Evolutionary conservation across 2,329 filamentous ascomycete genomes (phyloP).

Genomic region (Venturia nashicola): DNA sequence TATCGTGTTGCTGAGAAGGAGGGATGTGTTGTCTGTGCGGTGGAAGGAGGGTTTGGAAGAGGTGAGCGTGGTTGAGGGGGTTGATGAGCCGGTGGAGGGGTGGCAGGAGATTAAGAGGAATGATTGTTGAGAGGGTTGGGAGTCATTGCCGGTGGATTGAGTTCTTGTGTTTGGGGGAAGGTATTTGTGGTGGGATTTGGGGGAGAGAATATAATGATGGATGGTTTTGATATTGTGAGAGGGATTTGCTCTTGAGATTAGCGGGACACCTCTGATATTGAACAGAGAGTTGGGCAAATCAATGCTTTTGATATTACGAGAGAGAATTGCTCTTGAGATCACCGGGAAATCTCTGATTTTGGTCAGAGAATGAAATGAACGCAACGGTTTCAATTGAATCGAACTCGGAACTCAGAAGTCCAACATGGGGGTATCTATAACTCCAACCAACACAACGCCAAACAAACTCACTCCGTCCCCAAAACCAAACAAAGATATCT

Average conservation of each 20-base stretch:
- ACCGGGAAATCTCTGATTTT: neutral
- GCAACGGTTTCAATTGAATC: neutral
- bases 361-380: neutral
- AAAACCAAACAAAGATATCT: neutral
- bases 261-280: neutral
- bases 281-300: neutral
- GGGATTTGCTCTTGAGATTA: neutral
- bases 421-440: neutral
- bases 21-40: too few relatives aligned
- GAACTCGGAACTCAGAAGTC: neutral
- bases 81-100: neutral
- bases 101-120: neutral
- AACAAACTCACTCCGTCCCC: neutral
- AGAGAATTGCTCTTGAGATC: neutral
- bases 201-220: too few relatives aligned
- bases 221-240: too few relatives aligned
- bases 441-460: neutral
- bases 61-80: too few relatives aligned
- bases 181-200: too few relatives aligned
- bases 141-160: too few relatives aligned
- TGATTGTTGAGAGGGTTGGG: too few relatives aligned
- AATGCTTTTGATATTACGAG: too few relatives aligned
- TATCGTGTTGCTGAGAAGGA: neutral
- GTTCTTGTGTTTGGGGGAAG: too few relatives aligned
- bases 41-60: too few relatives aligned